Evolutionary conservation across 129 eudicot species (phyloP), one percentile per base, ranked within the genome.

Genomic region (Centaurea solstitialis): DNA sequence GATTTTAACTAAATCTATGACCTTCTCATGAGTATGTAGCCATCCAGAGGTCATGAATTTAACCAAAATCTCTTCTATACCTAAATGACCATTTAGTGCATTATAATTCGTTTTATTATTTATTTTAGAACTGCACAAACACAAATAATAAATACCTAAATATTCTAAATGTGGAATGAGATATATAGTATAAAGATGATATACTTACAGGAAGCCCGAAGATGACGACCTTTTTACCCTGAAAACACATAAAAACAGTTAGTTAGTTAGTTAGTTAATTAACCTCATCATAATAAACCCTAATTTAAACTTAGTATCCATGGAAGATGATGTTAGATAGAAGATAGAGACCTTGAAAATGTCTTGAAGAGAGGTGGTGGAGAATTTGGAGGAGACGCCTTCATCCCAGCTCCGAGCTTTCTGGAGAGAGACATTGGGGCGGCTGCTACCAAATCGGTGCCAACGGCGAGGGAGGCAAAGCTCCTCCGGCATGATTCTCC

Each of bases 181-280:
- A 47, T 4, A 67, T 68, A 45, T n/a, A 6, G 7, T 17, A 9
- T 9, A 33, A 26, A 57, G 73, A 57, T 17, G 4, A 57, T 17
- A 2, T 77, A 85, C 98, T 96, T 88, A 96, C 99, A 80, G 99
- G 99, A 35, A 96, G 97, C 61, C 99, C 99, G 74, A 96, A 96
- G 79, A 96, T 93, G 74, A 91, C 99, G 45, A 96, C 91, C 45
- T 93, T 96, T 81, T 91, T 96, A 53, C 91, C 98, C 99, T 96
- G 98, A 33, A 79, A 91, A 72, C 5, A 33, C 12, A 71, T 9
- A 72, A 21, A 18, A 59, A n/a, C n/a, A n/a, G n/a, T n/a, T n/a
- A n/a, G n/a, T n/a, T n/a, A n/a, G n/a, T n/a, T n/a, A n/a, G n/a
- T n/a, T 40, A 12, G 3, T 61, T 24, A 61, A 69, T 65, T 8